Evolutionary conservation across 352 stramenopile species (phyloP).

Genomic region (Phytophthora citrophthora): DNA sequence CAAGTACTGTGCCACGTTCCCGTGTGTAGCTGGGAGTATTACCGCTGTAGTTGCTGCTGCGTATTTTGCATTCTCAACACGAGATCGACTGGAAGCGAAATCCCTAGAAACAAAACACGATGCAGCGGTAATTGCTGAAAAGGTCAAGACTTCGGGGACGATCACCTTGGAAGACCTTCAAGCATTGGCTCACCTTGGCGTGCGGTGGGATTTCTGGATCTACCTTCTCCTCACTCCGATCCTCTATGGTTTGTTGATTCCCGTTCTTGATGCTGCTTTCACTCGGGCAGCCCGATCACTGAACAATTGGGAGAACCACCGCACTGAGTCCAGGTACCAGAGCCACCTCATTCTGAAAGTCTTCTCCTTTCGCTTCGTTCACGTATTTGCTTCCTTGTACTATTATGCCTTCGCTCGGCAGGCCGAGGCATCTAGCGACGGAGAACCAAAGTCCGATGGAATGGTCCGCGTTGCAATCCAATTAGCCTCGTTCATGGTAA

Average conservation of each 20-base stretch:
- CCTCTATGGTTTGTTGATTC: slow-evolving; percentile 88
- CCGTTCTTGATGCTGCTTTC: slow-evolving; percentile 81
- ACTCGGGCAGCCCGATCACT: slow-evolving; percentile 87
- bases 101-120: slow-evolving; percentile 51
- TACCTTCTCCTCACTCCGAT: slow-evolving; percentile 86
- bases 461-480: slow-evolving; percentile 93
- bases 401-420: slow-evolving; percentile 93
- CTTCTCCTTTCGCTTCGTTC: slow-evolving; percentile 97
- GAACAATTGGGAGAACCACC: slow-evolving; percentile 95
- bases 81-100: slow-evolving; percentile 72
- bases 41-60: slow-evolving; percentile 59
- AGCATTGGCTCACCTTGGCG: slow-evolving; percentile 60
- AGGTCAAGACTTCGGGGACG: slow-evolving; percentile 51
- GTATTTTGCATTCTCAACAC: slow-evolving; percentile 77
- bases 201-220: slow-evolving; percentile 84
- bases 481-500: slow-evolving; percentile 94
- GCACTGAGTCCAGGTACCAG: slow-evolving; percentile 82
- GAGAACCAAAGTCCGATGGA: slow-evolving; percentile 36
- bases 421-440: slow-evolving; percentile 8
- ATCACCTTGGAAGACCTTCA: slow-evolving; percentile 71
- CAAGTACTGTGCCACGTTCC: slow-evolving; percentile 81
- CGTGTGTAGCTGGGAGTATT: slow-evolving; percentile 67
- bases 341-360: slow-evolving; percentile 98
- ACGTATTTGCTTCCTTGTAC: slow-evolving; percentile 96
- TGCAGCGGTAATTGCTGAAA: slow-evolving; percentile 51